These are phyloP conservation scores for Anastatica hierochuntica DNA, from an alignment of 345 rosid species.

Conservation along the genomic window DNA sequence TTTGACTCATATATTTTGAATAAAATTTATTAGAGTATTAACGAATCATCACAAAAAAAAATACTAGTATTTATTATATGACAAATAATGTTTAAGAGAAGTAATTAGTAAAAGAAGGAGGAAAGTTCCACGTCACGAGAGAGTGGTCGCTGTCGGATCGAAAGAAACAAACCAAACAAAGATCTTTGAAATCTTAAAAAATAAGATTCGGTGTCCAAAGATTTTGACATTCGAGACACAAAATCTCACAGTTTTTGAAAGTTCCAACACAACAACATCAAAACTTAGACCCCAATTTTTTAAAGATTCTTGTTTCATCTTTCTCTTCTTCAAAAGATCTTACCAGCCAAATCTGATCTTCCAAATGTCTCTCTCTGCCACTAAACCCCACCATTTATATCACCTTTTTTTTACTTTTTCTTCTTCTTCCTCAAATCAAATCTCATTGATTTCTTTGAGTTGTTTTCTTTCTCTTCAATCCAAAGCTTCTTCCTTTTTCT, in stretches of 20 bases:
- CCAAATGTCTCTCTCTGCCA: constrained; percentile 12
- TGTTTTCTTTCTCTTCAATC: background rate
- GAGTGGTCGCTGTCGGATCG: constrained; percentile 25
- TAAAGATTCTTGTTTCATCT: constrained; percentile 25
- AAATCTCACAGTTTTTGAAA: constrained; percentile 8
- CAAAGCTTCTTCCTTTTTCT: constrained; percentile 6
- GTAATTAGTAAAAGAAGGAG: constrained; percentile 7
- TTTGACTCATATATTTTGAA: too few relatives aligned
- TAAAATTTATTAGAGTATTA: too few relatives aligned
- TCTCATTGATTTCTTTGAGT: background rate
- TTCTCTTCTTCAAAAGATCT: constrained; percentile 28
- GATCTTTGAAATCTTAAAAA: constrained; percentile 22
- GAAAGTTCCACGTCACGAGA: constrained; percentile 15
- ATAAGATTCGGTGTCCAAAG: constrained; percentile 26
- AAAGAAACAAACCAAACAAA: constrained; percentile 30
- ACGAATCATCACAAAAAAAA: too few relatives aligned
- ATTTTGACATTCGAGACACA: constrained; percentile 17
- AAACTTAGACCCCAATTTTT: constrained; percentile 18
- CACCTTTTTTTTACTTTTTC: constrained; percentile 7
- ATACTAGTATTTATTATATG: too few relatives aligned
- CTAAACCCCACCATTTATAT: constrained; percentile 14
- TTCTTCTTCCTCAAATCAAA: background rate
- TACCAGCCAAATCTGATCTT: constrained; percentile 23
- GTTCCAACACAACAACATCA: constrained; percentile 22
- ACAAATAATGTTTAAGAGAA: too few relatives aligned